These are phyloP conservation scores for Paracoccidioides brasiliensis DNA, from an alignment of 2,329 filamentous ascomycete species.

Conservation along the genomic window DNA sequence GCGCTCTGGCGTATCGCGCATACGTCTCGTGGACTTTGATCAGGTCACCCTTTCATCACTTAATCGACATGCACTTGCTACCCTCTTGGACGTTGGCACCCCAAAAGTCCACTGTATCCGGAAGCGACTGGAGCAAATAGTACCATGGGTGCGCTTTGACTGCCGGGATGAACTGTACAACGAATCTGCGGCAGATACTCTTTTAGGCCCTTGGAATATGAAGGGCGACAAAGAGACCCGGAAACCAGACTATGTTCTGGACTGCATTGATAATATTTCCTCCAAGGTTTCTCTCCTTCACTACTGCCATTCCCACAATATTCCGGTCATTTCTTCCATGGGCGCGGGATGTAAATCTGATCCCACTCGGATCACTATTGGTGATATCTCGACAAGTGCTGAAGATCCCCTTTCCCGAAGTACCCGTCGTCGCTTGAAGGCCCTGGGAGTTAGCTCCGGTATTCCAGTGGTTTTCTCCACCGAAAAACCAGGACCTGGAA, in stretches of 20 bases:
- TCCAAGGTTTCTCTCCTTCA: slow-evolving; percentile 84
- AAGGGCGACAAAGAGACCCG: slow-evolving; percentile 31
- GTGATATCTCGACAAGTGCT: slow-evolving; percentile 76
- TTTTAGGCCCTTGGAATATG: slow-evolving; percentile 54
- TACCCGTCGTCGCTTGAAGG: slow-evolving; percentile 66
- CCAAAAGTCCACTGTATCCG: slow-evolving; percentile 81
- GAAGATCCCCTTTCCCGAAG: slow-evolving; percentile 81
- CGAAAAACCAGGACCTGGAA: slow-evolving; percentile 79
- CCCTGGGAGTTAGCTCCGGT: slow-evolving; percentile 63
- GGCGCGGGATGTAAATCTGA: slow-evolving; percentile 89
- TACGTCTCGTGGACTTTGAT: slow-evolving; percentile 91
- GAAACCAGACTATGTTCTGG: slow-evolving; percentile 75
- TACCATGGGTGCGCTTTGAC: slow-evolving; percentile 87
- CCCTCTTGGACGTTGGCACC: slow-evolving; percentile 81
- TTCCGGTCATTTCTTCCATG: slow-evolving; percentile 89
- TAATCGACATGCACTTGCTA: slow-evolving; percentile 92
- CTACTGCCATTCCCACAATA: slow-evolving; percentile 65
- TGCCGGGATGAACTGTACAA: slow-evolving; percentile 73
- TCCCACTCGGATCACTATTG: slow-evolving; percentile 71
- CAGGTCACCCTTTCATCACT: slow-evolving; percentile 90
- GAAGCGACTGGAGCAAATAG: slow-evolving; percentile 67
- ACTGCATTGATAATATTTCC: slow-evolving; percentile 97
- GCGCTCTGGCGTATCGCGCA: slow-evolving; percentile 73
- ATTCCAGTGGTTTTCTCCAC: slow-evolving; percentile 89
- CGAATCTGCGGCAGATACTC: slow-evolving; percentile 47